Conservation (phyloP, 2,329 filamentous ascomycete species). For the Botrytis squamosa region DNA sequence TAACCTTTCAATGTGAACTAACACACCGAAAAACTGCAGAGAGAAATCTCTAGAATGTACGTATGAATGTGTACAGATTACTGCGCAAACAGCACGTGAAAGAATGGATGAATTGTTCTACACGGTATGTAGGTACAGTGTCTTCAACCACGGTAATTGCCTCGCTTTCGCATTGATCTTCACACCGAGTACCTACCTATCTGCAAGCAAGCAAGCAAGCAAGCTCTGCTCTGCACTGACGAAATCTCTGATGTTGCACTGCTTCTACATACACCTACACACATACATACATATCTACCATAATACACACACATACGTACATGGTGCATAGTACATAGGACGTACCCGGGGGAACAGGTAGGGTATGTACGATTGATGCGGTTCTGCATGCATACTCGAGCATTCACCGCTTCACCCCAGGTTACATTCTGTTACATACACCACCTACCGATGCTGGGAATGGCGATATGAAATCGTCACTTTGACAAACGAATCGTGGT, state of each 20-base stretch:
- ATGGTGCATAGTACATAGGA: not conserved
- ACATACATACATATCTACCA: not conserved
- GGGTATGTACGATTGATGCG: not conserved
- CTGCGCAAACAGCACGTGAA: not conserved
- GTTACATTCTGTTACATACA: not conserved
- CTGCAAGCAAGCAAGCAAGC: not conserved
- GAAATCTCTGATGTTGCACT: constrained; percentile 1
- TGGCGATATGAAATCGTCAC: not conserved
- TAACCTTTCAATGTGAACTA: not conserved
- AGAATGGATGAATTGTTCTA: not conserved
- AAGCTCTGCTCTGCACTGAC: not conserved
- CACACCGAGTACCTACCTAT: not conserved
- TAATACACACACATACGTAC: not conserved
- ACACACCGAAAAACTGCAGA: not conserved
- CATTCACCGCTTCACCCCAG: not conserved
- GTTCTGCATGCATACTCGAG: not conserved
- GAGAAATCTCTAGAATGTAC: not conserved
- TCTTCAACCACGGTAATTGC: not conserved
- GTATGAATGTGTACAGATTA: not conserved
- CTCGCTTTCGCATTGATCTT: not conserved
- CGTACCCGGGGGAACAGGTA: not conserved
- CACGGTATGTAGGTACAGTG: not conserved
- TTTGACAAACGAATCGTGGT: not conserved
- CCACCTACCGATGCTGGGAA: not conserved
- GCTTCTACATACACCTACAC: not conserved